These are phyloP conservation scores for Geotrichum australiense DNA, from an alignment of 1,139 yeast species.

Conservation along the genomic window DNA sequence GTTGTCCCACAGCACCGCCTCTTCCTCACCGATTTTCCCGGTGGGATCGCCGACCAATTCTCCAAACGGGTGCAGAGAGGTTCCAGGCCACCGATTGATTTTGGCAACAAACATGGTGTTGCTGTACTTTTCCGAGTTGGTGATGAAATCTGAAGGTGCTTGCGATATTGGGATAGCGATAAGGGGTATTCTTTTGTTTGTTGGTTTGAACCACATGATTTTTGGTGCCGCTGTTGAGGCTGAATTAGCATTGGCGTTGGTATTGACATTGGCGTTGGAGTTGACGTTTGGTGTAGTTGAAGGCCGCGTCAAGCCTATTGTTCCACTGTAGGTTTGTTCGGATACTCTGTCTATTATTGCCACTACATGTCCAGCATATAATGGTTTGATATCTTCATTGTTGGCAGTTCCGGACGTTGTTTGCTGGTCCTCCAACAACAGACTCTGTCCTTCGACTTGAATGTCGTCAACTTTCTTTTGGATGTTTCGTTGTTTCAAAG, in stretches of 20 bases:
- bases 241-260: too few species aligned
- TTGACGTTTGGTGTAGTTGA: conserved; percentile 56
- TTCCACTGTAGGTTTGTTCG: conserved; percentile 85
- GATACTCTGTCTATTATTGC: conserved; percentile 97
- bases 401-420: conserved; percentile 50
- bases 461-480: conserved; percentile 97
- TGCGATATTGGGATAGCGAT: conserved; percentile 98
- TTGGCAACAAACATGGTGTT: conserved; percentile 86
- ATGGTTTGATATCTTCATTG: conserved; percentile 75
- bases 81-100: conserved; percentile 97
- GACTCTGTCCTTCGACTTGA: conserved; percentile 95
- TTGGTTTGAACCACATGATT: conserved; percentile 97
- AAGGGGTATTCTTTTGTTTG: conserved; percentile 92
- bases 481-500: conserved; percentile 92
- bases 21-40: conserved; percentile 46
- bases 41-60: conserved; percentile 73
- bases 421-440: conserved; percentile 86
- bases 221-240: conserved; percentile 45
- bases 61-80: conserved; percentile 96
- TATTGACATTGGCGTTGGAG: conserved; percentile 34
- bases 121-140: conserved; percentile 75
- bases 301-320: conserved; percentile 86
- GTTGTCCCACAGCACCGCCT: conserved; percentile 84
- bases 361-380: conserved; percentile 96
- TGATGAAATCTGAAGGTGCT: conserved; percentile 92